Evolutionary conservation across 495 filamentous ascomycete species (phyloP).

Genomic region (Recurvomyces mirabilis): DNA sequence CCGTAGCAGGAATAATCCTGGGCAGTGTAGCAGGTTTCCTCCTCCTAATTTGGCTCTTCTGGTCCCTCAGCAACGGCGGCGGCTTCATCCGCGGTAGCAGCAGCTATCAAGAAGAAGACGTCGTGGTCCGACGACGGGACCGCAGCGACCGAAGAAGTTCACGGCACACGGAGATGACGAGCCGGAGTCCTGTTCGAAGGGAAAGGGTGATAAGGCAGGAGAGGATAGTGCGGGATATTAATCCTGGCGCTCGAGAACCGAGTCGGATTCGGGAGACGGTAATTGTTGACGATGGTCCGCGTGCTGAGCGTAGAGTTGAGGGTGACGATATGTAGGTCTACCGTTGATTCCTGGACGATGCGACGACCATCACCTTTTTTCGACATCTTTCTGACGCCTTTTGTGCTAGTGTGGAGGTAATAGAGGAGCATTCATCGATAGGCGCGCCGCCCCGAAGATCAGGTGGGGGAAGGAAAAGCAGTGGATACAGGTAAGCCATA

Average conservation of each 20-base stretch:
- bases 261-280: conserved; percentile 19
- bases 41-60: conserved; percentile 64
- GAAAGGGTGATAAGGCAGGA: conserved; percentile 20
- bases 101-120: conserved; percentile 23
- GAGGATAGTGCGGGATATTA: conserved; percentile 30
- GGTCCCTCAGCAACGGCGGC: conserved; percentile 19
- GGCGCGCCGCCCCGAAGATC: conserved; percentile 20
- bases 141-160: conserved; percentile 21
- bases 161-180: conserved; percentile 26
- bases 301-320: conserved; percentile 24
- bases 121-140: conserved; percentile 14
- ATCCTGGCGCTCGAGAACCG: conserved; percentile 9
- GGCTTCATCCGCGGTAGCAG: conserved; percentile 6
- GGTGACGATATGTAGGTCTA: conserved; percentile 29
- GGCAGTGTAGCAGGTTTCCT: conserved; percentile 76
- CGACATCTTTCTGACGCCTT: too few relatives aligned
- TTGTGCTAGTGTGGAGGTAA: conserved; percentile 29
- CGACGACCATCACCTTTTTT: too few relatives aligned
- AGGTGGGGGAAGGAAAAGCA: conserved; percentile 22
- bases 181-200: conserved; percentile 22
- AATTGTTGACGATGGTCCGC: conserved; percentile 19
- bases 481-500: conserved; percentile 31
- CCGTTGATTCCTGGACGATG: neutral
- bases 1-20: conserved; percentile 73
- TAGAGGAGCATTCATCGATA: conserved; percentile 31